Conservation (phyloP, 2,329 filamentous ascomycete genomes). For the Fusarium haematococcum region DNA sequence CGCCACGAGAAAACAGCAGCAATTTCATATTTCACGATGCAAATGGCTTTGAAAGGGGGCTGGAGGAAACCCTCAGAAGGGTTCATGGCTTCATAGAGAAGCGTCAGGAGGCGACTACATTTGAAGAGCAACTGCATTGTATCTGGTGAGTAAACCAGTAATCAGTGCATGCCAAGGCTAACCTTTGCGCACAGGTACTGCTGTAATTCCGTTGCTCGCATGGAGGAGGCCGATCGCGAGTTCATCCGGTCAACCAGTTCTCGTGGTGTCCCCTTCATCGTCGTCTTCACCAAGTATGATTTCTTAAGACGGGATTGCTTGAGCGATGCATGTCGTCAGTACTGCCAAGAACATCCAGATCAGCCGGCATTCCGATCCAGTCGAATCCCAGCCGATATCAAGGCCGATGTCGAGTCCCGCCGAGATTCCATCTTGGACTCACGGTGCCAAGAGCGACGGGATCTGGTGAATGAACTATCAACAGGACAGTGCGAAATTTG, state of each 20-base stretch:
- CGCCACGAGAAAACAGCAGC: not conserved
- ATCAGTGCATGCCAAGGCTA: not conserved
- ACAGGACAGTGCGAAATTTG: not conserved
- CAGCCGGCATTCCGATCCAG: not conserved
- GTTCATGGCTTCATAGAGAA: not conserved
- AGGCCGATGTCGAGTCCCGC: not conserved
- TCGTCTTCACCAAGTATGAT: not conserved
- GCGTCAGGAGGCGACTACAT: not conserved
- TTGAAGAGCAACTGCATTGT: not conserved
- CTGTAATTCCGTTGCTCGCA: not conserved
- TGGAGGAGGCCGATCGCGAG: not conserved
- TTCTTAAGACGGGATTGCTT: not conserved
- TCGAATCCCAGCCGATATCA: not conserved
- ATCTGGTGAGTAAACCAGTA: not conserved
- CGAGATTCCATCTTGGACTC: not conserved
- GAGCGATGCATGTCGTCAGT: not conserved
- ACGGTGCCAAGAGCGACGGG: not conserved
- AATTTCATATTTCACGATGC: not conserved
- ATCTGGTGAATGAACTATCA: not conserved
- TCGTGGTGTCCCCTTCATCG: not conserved
- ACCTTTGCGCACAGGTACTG: not conserved
- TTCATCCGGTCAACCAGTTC: not conserved
- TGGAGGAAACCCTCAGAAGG: not conserved
- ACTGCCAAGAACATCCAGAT: not conserved
- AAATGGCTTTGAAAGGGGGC: not conserved